phyloP scores from a whole-genome alignment of 345 rosid species.

The Pseudoturritis turrita region DNA sequence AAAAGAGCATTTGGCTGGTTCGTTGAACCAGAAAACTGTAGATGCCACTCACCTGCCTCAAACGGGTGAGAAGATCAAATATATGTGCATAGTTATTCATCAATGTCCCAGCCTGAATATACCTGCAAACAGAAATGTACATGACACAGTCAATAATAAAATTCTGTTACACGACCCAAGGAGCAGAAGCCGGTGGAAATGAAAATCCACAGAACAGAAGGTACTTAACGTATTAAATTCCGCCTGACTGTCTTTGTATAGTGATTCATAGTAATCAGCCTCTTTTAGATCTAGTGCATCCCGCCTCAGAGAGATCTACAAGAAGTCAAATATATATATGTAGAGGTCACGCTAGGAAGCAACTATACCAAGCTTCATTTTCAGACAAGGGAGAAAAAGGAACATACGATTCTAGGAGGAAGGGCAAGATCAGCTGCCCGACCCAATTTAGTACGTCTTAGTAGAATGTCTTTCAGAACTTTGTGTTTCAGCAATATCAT shows the following conservation, averaged over 20 bases:
- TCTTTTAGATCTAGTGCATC: conserved; percentile 79
- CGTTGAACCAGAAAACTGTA: conserved; percentile 8
- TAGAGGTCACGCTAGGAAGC: background rate
- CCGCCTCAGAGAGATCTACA: conserved; percentile 76
- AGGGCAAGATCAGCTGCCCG: conserved; percentile 99
- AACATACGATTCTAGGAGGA: conserved; percentile 85
- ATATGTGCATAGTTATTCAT: conserved; percentile 95
- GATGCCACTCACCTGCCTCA: conserved; percentile 73
- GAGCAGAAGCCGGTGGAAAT: conserved; percentile 9
- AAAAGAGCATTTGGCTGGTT: background rate
- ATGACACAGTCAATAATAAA: background rate
- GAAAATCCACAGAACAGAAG: background rate
- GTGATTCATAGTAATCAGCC: conserved; percentile 77
- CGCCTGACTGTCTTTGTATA: conserved; percentile 82
- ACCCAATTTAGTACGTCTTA: conserved; percentile 91
- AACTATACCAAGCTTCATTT: conserved; percentile 1
- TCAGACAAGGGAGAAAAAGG: conserved; percentile 4
- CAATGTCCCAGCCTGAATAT: conserved; percentile 74
- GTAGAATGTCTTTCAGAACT: conserved; percentile 57
- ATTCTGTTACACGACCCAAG: conserved; percentile 1
- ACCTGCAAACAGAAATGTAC: conserved; percentile 45
- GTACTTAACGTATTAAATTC: conserved; percentile 77
- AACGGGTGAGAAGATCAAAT: conserved; percentile 92
- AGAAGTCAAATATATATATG: background rate
- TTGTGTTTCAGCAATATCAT: conserved; percentile 90